Evolutionary conservation across 2,329 filamentous ascomycete genomes (phyloP).

Genomic region (Aspergillus bombycis): DNA sequence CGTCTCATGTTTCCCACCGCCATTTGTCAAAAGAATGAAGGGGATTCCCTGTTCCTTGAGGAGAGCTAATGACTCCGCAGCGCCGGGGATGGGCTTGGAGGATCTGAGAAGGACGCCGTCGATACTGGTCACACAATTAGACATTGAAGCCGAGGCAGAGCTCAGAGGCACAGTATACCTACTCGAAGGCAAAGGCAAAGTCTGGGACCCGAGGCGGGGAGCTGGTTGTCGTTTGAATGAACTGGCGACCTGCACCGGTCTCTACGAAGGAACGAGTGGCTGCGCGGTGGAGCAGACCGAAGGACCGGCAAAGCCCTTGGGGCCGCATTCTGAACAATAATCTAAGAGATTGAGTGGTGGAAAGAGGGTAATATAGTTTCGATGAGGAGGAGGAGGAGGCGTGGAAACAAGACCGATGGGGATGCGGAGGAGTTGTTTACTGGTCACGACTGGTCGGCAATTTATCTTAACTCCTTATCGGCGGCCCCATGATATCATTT

Average conservation of each 20-base stretch:
- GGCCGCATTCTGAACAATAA: conserved; percentile 28
- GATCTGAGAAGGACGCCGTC: conserved; percentile 94
- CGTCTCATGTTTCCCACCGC: conserved; percentile 81
- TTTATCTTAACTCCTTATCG: conserved; percentile 7
- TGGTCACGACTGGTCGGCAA: neutral
- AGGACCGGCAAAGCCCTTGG: conserved; percentile 28
- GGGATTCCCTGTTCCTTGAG: conserved; percentile 77
- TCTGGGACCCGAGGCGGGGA: conserved; percentile 36
- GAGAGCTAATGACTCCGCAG: conserved; percentile 70
- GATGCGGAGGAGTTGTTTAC: neutral
- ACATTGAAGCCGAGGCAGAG: neutral
- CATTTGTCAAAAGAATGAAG: conserved; percentile 95
- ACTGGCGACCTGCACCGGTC: conserved; percentile 22
- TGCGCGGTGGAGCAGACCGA: conserved; percentile 31
- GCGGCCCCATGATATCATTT: neutral
- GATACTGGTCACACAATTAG: conserved; percentile 58
- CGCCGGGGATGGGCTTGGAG: conserved; percentile 76
- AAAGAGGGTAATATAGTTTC: too few relatives aligned
- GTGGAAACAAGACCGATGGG: neutral
- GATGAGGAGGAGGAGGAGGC: too few relatives aligned
- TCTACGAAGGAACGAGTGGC: conserved; percentile 22
- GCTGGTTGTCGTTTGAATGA: conserved; percentile 32
- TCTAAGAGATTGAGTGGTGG: neutral
- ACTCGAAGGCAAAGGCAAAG: conserved; percentile 53
- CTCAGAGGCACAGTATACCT: conserved; percentile 21